Evolutionary conservation across 495 filamentous ascomycete species (phyloP).

Genomic region (Penicillium fimorum): DNA sequence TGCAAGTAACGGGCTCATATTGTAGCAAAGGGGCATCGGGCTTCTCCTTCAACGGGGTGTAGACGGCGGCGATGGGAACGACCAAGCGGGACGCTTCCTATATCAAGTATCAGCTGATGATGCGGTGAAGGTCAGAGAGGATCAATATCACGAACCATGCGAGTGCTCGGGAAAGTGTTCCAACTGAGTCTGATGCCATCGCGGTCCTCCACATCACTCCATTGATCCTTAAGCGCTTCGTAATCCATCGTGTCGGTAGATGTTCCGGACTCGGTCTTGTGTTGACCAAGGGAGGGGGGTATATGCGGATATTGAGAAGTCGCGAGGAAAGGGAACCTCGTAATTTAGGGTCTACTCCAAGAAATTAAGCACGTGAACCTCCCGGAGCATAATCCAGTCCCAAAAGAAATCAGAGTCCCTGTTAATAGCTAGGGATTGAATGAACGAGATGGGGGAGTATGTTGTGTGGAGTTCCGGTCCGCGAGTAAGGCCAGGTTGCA

Average conservation of each 20-base stretch:
- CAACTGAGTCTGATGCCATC: constrained; percentile 97
- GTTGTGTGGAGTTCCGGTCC: constrained; percentile 39
- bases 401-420: constrained; percentile 22
- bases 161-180: constrained; percentile 98
- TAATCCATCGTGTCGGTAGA: constrained; percentile 61
- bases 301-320: constrained; percentile 19
- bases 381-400: constrained; percentile 38
- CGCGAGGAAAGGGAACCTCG: constrained; percentile 16
- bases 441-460: constrained; percentile 22
- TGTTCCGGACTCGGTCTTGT: constrained; percentile 30
- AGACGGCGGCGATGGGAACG: constrained; percentile 93
- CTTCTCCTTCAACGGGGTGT: constrained; percentile 96
- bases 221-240: constrained; percentile 89
- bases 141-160: constrained; percentile 65
- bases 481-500: constrained; percentile 52
- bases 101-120: constrained; percentile 27
- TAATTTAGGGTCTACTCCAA: constrained; percentile 21
- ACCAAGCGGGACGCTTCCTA: constrained; percentile 96
- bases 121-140: constrained; percentile 12
- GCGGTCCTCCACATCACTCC: constrained; percentile 94
- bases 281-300: constrained; percentile 29
- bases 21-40: constrained; percentile 83
- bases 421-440: constrained; percentile 21
- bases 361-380: constrained; percentile 19
- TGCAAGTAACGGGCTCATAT: constrained; percentile 98